Percentiles rank a stretch among this genome's conserved stretches.
These are phyloP conservation scores for Fusarium chuoi DNA, from an alignment of 2,329 filamentous ascomycete species.

Conservation along the genomic window DNA sequence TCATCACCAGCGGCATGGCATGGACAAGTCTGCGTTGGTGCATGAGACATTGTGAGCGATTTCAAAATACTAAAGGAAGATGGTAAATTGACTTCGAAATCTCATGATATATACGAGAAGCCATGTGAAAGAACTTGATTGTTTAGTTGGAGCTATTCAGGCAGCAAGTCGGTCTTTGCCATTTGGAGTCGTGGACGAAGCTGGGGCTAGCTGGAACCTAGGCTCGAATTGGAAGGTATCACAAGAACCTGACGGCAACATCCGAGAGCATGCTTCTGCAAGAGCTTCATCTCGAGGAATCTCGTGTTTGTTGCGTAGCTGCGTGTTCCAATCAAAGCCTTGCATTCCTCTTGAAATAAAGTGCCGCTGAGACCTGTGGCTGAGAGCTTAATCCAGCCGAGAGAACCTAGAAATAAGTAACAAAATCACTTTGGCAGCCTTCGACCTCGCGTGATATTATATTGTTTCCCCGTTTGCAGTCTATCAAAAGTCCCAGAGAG, in stretches of 20 bases:
- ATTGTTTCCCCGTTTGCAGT: too few species aligned
- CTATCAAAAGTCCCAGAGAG: too few species aligned
- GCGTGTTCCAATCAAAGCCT: too few species aligned
- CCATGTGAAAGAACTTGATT: not conserved
- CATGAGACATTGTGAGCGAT: not conserved
- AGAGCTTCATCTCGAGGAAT: fast-evolving
- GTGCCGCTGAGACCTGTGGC: too few species aligned
- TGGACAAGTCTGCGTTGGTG: not conserved
- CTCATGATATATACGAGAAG: not conserved
- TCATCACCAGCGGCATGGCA: not conserved
- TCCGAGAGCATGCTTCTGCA: not conserved
- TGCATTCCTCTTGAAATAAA: too few species aligned
- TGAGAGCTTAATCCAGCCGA: too few species aligned
- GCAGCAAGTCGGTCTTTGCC: not conserved
- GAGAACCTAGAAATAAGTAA: too few species aligned
- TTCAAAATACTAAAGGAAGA: fast-evolving
- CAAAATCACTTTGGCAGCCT: too few species aligned
- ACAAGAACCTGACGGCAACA: fast-evolving
- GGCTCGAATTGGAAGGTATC: not conserved
- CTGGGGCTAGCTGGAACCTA: not conserved
- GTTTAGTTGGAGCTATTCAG: not conserved
- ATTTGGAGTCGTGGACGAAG: not conserved
- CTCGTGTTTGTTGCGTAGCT: not conserved
- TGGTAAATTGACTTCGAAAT: not conserved
- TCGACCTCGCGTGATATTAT: not conserved